A percentile compares a stretch with the other conserved stretches of the same genome.
Evolutionary conservation across 2,329 filamentous ascomycete species (phyloP).

Genomic region (Ploettnerulaceae sp.): DNA sequence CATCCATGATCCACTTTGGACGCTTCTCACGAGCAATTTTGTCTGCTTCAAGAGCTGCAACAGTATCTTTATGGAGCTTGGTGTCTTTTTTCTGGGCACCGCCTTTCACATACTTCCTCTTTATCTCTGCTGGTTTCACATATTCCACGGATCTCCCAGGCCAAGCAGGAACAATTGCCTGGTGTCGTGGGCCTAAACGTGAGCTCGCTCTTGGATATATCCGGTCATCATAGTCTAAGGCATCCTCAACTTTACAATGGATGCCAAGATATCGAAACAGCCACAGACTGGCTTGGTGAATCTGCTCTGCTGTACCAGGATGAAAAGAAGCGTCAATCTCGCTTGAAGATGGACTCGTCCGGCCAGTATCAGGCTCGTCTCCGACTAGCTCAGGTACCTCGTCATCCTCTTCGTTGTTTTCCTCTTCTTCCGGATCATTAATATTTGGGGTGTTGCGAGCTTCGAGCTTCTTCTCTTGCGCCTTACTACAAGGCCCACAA

Average conservation of each 20-base stretch:
- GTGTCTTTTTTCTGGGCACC: constrained; percentile 65
- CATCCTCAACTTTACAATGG: constrained; percentile 92
- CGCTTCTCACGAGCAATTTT: constrained; percentile 73
- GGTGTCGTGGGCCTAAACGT: constrained; percentile 82
- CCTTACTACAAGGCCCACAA: constrained; percentile 90
- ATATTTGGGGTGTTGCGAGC: constrained; percentile 78
- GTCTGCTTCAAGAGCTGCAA: constrained; percentile 76
- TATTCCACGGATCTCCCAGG: constrained; percentile 82
- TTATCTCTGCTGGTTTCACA: constrained; percentile 81
- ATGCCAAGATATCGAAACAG: constrained; percentile 93
- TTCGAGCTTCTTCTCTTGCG: constrained; percentile 90
- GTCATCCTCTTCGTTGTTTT: constrained; percentile 61
- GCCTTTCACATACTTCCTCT: constrained; percentile 65
- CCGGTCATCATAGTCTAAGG: constrained; percentile 91
- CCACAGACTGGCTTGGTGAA: constrained; percentile 91
- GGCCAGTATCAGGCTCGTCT: constrained; percentile 51
- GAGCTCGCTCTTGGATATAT: constrained; percentile 96
- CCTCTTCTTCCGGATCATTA: constrained; percentile 64
- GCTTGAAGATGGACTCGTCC: constrained; percentile 57
- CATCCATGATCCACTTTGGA: constrained; percentile 91
- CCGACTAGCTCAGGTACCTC: constrained; percentile 54
- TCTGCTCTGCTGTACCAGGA: constrained; percentile 73
- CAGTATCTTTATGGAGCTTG: constrained; percentile 73
- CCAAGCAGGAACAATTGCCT: constrained; percentile 82
- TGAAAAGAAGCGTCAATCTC: constrained; percentile 52